These are phyloP conservation scores for Kurtzmaniella quercitrusa DNA, from an alignment of 1,139 yeast genomes.

Conservation along the genomic window DNA sequence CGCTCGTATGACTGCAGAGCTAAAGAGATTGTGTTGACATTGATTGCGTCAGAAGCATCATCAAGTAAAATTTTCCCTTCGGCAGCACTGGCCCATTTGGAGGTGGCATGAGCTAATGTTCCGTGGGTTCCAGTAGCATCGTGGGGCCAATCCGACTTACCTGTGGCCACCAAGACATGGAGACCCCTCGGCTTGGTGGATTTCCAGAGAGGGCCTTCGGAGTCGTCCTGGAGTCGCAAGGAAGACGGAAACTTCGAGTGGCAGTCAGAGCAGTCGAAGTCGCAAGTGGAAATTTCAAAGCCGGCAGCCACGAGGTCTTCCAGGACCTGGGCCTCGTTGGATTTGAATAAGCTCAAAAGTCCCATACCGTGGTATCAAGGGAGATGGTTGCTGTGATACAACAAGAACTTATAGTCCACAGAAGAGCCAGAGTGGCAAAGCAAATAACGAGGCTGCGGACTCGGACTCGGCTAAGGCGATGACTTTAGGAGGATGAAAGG, in stretches of 20 bases:
- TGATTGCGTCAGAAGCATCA: slow-evolving; percentile 27
- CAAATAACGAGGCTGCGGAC: not conserved
- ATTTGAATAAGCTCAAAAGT: slow-evolving; percentile 3
- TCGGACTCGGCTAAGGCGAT: not conserved
- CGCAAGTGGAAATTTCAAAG: slow-evolving; percentile 41
- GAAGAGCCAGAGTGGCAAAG: not conserved
- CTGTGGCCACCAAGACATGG: slow-evolving; percentile 79
- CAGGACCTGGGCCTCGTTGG: slow-evolving; percentile 5
- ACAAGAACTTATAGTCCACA: too few relatives aligned
- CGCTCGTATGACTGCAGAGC: slow-evolving; percentile 33
- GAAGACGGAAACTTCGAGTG: slow-evolving; percentile 51
- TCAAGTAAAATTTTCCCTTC: slow-evolving; percentile 13
- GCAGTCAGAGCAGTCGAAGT: slow-evolving; percentile 49
- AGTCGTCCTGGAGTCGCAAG: slow-evolving; percentile 41
- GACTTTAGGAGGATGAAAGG: not conserved
- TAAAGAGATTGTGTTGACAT: slow-evolving; percentile 51
- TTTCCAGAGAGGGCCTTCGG: slow-evolving; percentile 54
- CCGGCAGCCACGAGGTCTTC: slow-evolving; percentile 29
- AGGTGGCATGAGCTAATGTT: slow-evolving; percentile 49
- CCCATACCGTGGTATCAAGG: slow-evolving; percentile 4
- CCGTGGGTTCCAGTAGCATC: slow-evolving; percentile 57
- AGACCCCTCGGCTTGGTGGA: slow-evolving; percentile 64
- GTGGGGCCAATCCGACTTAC: slow-evolving; percentile 79
- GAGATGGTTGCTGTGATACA: not conserved
- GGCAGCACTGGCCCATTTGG: slow-evolving; percentile 37